These are phyloP conservation scores for Colletotrichum sp. DNA, from an alignment of 2,329 filamentous ascomycete species.

Conservation along the genomic window DNA sequence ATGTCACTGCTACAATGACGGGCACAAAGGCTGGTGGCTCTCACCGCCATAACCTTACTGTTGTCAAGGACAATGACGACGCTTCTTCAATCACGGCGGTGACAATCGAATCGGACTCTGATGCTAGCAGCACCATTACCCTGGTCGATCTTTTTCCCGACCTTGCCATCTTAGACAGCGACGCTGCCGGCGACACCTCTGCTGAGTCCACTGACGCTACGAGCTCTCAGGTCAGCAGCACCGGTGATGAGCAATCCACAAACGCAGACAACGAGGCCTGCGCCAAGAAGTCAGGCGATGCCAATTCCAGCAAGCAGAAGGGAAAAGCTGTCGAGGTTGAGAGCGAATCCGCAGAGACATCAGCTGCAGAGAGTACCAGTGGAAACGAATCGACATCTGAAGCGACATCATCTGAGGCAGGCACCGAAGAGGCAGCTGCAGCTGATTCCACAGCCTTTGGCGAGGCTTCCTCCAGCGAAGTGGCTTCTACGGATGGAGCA, in stretches of 20 bases:
- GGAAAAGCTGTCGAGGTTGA: background rate
- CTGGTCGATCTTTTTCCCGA: constrained; percentile 4
- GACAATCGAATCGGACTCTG: background rate
- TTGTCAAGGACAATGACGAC: background rate
- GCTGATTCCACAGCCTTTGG: background rate
- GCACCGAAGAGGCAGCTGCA: background rate
- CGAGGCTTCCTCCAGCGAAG: background rate
- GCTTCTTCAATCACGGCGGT: background rate
- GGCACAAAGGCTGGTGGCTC: background rate
- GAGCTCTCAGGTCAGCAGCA: background rate
- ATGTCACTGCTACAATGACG: background rate
- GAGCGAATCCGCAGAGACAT: background rate
- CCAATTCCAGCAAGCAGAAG: background rate
- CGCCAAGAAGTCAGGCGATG: background rate
- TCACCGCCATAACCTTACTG: background rate
- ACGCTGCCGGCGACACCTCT: background rate
- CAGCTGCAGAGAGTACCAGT: background rate
- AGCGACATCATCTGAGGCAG: background rate
- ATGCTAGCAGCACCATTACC: background rate
- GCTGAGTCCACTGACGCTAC: background rate
- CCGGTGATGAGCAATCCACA: background rate
- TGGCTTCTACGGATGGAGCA: background rate
- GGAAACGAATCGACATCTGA: background rate
- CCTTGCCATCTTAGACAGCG: background rate
- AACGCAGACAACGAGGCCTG: background rate